Conservation (phyloP, 2,329 filamentous ascomycete species). For the Talaromyces sp. region DNA sequence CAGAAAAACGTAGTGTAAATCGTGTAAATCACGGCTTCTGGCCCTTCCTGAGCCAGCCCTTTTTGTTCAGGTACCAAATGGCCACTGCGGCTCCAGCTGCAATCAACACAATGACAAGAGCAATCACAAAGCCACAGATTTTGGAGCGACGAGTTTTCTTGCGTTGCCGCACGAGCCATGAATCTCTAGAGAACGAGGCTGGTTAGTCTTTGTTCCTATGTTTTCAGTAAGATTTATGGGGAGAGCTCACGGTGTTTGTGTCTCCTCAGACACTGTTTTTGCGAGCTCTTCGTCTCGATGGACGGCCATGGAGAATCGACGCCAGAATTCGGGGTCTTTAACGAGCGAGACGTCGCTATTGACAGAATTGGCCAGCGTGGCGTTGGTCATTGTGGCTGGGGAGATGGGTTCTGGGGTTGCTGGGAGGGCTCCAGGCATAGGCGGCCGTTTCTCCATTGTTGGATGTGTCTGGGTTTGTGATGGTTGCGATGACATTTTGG, state of each 20-base stretch:
- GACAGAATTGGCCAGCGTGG: slow-evolving; percentile 9
- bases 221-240: not conserved
- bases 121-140: slow-evolving; percentile 36
- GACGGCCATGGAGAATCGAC: slow-evolving; percentile 54
- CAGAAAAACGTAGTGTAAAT: not conserved
- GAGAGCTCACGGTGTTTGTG: slow-evolving; percentile 9
- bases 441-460: not conserved
- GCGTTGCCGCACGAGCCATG: slow-evolving; percentile 50
- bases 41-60: slow-evolving; percentile 25
- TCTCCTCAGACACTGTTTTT: slow-evolving; percentile 14
- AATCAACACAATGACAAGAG: slow-evolving; percentile 27
- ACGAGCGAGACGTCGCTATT: slow-evolving; percentile 20
- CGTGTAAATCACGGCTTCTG: not conserved
- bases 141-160: slow-evolving; percentile 45
- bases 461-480: not conserved
- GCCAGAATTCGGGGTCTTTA: slow-evolving; percentile 57
- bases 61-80: slow-evolving; percentile 39
- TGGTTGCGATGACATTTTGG: not conserved
- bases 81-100: slow-evolving; percentile 42
- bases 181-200: slow-evolving; percentile 33
- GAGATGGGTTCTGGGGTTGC: slow-evolving; percentile 5
- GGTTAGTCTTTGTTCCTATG: too few species aligned
- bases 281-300: slow-evolving; percentile 47
- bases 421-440: not conserved
- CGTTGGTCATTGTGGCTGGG: slow-evolving; percentile 8